phyloP scores from a whole-genome alignment of 257 asterid species.

The Voacanga thouarsii region DNA sequence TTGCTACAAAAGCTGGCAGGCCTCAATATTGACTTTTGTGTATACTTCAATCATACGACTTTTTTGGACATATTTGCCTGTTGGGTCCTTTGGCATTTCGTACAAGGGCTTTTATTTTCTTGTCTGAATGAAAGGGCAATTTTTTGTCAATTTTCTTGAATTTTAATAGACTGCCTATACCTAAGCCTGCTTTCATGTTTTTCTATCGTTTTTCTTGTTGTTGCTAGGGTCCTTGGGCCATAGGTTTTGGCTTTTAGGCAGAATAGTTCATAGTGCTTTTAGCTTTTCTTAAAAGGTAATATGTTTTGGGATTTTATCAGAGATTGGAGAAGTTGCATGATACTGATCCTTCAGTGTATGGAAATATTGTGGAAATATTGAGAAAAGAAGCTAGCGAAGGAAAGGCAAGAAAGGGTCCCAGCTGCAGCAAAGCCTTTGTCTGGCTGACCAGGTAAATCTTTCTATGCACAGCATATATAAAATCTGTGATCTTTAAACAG shows the following conservation, averaged over 20 bases:
- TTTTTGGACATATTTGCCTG: constrained; percentile 17
- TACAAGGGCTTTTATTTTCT: constrained; percentile 7
- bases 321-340: constrained; percentile 73
- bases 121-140: neutral
- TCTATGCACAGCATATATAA: neutral
- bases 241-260: too few relatives aligned
- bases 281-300: neutral
- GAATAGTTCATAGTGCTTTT: neutral
- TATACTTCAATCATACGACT: neutral
- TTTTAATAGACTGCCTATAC: neutral
- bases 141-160: neutral
- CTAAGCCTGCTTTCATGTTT: neutral
- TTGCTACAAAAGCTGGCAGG: neutral
- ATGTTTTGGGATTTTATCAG: constrained; percentile 22
- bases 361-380: constrained; percentile 71
- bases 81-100: neutral
- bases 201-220: neutral
- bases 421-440: constrained; percentile 73
- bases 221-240: neutral
- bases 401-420: constrained; percentile 54
- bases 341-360: constrained; percentile 54
- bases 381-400: constrained; percentile 63
- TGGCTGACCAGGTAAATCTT: constrained; percentile 75
- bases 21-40: constrained; percentile 28
- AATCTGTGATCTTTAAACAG: neutral